phyloP scores from a whole-genome alignment of 2,329 filamentous ascomycete species.

The Venturia oleaginea region DNA sequence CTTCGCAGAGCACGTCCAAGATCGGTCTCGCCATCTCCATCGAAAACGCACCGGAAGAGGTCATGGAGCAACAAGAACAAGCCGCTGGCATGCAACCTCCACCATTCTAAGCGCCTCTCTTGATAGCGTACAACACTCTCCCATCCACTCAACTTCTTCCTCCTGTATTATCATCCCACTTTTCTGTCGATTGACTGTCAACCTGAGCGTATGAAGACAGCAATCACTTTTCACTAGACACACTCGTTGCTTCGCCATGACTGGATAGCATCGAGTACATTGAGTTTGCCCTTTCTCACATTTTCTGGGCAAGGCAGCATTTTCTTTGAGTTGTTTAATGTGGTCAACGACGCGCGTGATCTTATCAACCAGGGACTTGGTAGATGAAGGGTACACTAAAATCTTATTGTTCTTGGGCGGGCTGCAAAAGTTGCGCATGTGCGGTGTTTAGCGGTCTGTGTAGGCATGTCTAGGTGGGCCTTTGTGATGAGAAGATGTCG shows the following conservation, averaged over 20 bases:
- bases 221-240: not conserved
- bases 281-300: not conserved
- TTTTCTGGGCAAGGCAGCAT: not conserved
- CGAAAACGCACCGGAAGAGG: conserved; percentile 32
- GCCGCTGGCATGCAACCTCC: conserved; percentile 24
- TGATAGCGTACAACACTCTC: not conserved
- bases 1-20: conserved; percentile 76
- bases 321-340: not conserved
- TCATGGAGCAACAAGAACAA: conserved; percentile 32
- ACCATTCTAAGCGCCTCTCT: conserved; percentile 27
- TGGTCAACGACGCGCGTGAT: conserved; percentile 1
- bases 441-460: not conserved
- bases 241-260: not conserved
- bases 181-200: not conserved
- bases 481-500: not conserved
- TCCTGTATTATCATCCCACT: conserved; percentile 3
- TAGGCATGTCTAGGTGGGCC: not conserved
- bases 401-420: not conserved
- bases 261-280: not conserved
- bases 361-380: not conserved
- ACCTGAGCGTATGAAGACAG: not conserved
- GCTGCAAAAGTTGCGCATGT: not conserved
- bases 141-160: conserved; percentile 5
- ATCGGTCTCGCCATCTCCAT: conserved; percentile 81
- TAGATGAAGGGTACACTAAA: not conserved